These are phyloP conservation scores for Colletotrichum filicis DNA, from an alignment of 2,329 filamentous ascomycete genomes.

Conservation along the genomic window DNA sequence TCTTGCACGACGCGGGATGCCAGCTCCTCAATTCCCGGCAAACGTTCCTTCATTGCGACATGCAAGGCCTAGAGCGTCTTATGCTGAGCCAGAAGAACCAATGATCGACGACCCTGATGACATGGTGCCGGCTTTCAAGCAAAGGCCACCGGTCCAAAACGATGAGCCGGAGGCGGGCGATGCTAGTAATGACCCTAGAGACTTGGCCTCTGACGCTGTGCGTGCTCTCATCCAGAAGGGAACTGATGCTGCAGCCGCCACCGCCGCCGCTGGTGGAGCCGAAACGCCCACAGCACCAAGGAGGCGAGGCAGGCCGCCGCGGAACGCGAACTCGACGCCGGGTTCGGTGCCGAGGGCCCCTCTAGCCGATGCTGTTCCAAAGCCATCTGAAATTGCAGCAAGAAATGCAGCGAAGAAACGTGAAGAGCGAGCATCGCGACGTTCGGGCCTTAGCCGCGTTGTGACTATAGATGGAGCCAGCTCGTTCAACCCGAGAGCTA, in stretches of 20 bases:
- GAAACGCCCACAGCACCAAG: constrained; percentile 41
- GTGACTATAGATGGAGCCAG: constrained; percentile 24
- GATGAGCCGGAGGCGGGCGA: constrained; percentile 21
- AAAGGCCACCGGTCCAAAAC: constrained; percentile 5
- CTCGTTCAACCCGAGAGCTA: constrained; percentile 15
- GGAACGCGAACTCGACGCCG: constrained; percentile 46
- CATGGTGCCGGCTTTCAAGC: constrained; percentile 39
- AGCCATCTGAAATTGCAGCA: constrained; percentile 26
- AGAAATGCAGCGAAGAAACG: constrained; percentile 30
- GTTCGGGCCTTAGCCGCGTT: constrained; percentile 27
- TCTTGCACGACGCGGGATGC: background rate
- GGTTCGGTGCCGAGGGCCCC: constrained; percentile 8
- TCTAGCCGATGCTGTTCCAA: constrained; percentile 3
- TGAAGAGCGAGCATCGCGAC: constrained; percentile 30
- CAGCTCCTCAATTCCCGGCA: constrained; percentile 35
- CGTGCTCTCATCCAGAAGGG: constrained; percentile 41
- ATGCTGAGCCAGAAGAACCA: constrained; percentile 58
- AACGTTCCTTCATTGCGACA: constrained; percentile 62
- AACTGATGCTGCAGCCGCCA: constrained; percentile 26
- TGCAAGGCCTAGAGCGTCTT: constrained; percentile 63
- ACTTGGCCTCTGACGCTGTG: constrained; percentile 52
- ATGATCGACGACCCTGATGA: constrained; percentile 56
- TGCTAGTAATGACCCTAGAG: constrained; percentile 43
- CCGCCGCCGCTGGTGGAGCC: constrained; percentile 14
- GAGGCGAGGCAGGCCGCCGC: constrained; percentile 46